Evolutionary conservation across 208 protist genomes (phyloP).

Genomic region (Tritrichomonas musculus): DNA sequence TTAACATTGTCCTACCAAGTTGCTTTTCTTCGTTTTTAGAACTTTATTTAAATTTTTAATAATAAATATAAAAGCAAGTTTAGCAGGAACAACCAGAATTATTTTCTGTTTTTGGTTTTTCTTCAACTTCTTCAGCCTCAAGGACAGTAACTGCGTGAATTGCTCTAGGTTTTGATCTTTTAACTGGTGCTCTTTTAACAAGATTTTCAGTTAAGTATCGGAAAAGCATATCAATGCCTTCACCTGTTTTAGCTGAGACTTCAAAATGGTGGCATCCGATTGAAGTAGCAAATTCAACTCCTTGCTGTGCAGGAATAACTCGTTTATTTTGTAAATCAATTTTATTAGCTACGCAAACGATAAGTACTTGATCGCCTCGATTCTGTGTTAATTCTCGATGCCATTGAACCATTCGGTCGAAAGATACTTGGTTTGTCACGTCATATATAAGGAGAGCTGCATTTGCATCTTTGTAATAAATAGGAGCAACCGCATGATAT

Average conservation of each 20-base stretch:
- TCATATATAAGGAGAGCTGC: not conserved
- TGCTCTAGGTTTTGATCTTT: not conserved
- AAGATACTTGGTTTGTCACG: not conserved
- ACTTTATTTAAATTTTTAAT: too few species aligned
- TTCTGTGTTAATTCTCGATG: not conserved
- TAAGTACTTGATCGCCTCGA: not conserved
- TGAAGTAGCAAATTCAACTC: not conserved
- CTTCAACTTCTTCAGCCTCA: too few species aligned
- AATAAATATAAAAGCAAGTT: too few species aligned
- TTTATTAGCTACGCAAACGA: not conserved
- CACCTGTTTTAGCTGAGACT: constrained; percentile 24
- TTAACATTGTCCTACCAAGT: too few species aligned
- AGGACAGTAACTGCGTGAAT: too few species aligned
- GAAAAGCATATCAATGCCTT: constrained; percentile 36
- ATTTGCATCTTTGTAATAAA: constrained; percentile 30
- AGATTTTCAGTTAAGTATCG: not conserved
- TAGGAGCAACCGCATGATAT: not conserved
- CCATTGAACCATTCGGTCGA: constrained; percentile 23
- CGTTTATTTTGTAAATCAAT: not conserved
- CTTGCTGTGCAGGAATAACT: constrained; percentile 1
- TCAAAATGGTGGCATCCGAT: constrained; percentile 17
- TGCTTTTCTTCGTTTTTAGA: too few species aligned
- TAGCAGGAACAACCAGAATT: too few species aligned
- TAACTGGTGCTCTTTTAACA: not conserved
- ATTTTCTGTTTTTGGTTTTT: too few species aligned